phyloP scores from a whole-genome alignment of 805 yeast species.

The Wickerhamiella kurtzmanii region DNA sequence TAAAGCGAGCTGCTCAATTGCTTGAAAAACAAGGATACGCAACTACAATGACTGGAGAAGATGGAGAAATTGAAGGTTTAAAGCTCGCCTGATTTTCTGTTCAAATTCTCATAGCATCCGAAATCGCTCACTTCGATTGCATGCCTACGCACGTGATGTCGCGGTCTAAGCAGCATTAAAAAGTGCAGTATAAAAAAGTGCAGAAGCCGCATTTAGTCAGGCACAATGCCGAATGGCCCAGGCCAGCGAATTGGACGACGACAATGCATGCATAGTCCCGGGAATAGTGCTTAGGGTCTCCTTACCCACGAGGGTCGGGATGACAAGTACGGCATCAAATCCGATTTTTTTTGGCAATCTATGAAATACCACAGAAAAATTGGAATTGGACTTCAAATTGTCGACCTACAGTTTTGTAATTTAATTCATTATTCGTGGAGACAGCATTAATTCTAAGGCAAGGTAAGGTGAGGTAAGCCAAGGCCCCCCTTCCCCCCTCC shows the following conservation, averaged over 20 bases:
- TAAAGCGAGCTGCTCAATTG: slow-evolving; percentile 41
- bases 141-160: too few relatives aligned
- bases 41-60: slow-evolving; percentile 46
- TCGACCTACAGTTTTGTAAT: too few relatives aligned
- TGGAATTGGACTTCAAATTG: too few relatives aligned
- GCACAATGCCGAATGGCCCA: background rate
- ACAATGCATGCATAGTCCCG: background rate
- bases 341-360: too few relatives aligned
- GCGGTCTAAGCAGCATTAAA: too few relatives aligned
- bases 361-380: too few relatives aligned
- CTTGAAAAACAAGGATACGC: slow-evolving; percentile 61
- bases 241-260: background rate
- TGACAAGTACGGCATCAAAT: background rate
- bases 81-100: slow-evolving; percentile 37
- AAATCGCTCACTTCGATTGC: too few relatives aligned
- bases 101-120: too few relatives aligned
- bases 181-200: background rate
- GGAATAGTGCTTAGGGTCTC: background rate
- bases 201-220: slow-evolving; percentile 2
- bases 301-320: background rate
- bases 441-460: too few relatives aligned
- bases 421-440: too few relatives aligned
- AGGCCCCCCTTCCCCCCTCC: too few relatives aligned
- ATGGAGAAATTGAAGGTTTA: slow-evolving; percentile 57
- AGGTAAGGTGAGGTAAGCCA: too few relatives aligned